Conservation (phyloP, 1,284 basidiomycete species). For the Gymnopus androsaceus region DNA sequence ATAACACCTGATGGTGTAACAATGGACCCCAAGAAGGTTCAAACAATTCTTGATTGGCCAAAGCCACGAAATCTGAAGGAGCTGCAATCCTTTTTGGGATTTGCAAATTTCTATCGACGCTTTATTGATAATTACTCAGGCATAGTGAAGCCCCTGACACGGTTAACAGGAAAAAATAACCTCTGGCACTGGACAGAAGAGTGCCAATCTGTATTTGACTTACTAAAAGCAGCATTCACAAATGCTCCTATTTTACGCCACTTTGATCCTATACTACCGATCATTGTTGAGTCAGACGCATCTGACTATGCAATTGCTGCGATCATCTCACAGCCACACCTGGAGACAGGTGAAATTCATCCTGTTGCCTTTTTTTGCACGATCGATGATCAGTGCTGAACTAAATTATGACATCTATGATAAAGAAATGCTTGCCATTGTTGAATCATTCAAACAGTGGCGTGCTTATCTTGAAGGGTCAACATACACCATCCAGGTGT, state of each 20-base stretch:
- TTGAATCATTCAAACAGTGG: constrained; percentile 25
- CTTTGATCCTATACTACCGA: no score
- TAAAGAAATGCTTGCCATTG: constrained; percentile 10
- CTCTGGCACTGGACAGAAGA: constrained; percentile 20
- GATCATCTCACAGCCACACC: no score
- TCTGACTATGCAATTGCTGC: no score
- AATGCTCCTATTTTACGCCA: no score
- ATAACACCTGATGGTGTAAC: neutral
- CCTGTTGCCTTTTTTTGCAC: no score
- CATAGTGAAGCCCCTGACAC: neutral
- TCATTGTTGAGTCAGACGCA: no score
- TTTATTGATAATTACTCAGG: constrained; percentile 15
- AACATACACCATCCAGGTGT: constrained; percentile 20
- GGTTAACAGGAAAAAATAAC: neutral
- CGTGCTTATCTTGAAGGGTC: constrained; percentile 30
- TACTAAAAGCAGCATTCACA: no score
- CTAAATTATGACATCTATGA: constrained; percentile 13
- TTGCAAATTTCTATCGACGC: constrained; percentile 13
- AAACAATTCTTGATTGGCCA: constrained; percentile 13
- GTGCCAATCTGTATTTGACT: constrained; percentile 22
- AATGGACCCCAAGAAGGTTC: constrained; percentile 13
- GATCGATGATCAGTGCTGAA: no score
- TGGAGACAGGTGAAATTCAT: no score
- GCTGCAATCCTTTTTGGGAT: constrained; percentile 17
- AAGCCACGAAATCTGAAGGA: constrained; percentile 8